Base-by-base conservation (phyloP, 768 basidiomycete genomes). In the Tylopilus sp. region DNA sequence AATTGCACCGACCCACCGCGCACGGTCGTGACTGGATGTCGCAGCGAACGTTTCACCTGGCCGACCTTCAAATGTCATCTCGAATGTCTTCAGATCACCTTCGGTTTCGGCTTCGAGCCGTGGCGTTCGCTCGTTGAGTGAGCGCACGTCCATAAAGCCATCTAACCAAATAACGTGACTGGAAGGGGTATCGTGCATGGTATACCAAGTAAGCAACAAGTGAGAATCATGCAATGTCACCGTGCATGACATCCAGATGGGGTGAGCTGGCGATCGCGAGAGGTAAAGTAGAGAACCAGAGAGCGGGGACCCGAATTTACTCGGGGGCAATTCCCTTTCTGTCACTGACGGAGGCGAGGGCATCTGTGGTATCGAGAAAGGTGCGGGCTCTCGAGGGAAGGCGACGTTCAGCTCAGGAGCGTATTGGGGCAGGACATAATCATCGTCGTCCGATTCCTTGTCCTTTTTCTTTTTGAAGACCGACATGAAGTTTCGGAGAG, bases 1-100 rank as follows among this genome's bases (percentile, higher is more conserved):
- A 43, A 89, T 81, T 4, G 83, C 79, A 60, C 84, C 85, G 45
- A 90, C 78, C 88, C 88, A 90, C 10, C 76, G 77, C 4, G 86
- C 86, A 46, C 88, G 74, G 51, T 86, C 85, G 53, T 78, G 75
- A 25, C 81, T 77, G 21, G 82, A 82, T 11, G 72, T 65, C 3
- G 80, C 82, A 0, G 85, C 87, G 64, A 90, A 87, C 50, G 74
- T 80, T 62, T 87, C 84, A 48, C 68, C 72, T 4, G 67, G 68
- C 22, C 73, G 67, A 14, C 75, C 80, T 48, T 81, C 76, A 50
- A 87, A 85, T 17, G 78, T 46, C n/a, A 90, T 60, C 64, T 88
- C 86, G 53, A 90, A 89, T 1, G 84, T 70, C 56, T 79, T 80
- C 45, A 78, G 57, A 43, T 80, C 76, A 24, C 73, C 72, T 13